Base-by-base conservation (phyloP, 352 stramenopile genomes). In the Elongisporangium senticosum region DNA sequence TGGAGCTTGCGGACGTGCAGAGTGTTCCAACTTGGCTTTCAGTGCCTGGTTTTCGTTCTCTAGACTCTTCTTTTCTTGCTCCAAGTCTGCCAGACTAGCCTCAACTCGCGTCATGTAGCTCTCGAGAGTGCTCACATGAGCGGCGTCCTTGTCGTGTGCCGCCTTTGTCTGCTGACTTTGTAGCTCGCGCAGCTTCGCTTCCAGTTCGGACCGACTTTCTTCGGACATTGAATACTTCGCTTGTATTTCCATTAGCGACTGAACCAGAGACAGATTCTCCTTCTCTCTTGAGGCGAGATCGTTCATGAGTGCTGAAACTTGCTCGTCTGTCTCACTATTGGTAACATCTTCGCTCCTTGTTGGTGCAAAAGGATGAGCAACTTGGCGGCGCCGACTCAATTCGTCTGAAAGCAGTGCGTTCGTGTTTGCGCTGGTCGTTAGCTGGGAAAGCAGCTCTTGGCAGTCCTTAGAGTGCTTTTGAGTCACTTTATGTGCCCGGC, bases 221-320 rank as follows among this genome's bases (percentile, higher is more conserved):
- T 66, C 43, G 0, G 52, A 23, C 28, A 57, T 8, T 5, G 63
- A 67, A 24, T 55, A 71, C 48, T 71, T 70, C 21, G 74, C 65
- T 48, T 77, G 79, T 1, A 74, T 67, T 7, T 61, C 60, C 20
- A 65, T 75, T 3, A 87, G 55, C 37, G 76, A 75, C 22, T 77
- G 72, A 47, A 83, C 51, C 10, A 87, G 67, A 4, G 67, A 49
- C 2, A 74, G 52, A 19, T 75, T 87, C 53, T 85, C 77, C 33
- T 75, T 55, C 49, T 87, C 72, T 39, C 68, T 56, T 1, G 61
- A 67, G 0, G 69, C 51, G 22, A 81, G 26, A 13, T 77, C 59
- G 6, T 66, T 61, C 20, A 53, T 61, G 8, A 75, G 28, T 17
- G 26, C 28, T 21, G 64, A 65, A 21, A 59, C 14, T 54, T 62